Base-by-base conservation (phyloP, 2,329 filamentous ascomycete genomes). In the Aspergillus spinulosporus region DNA sequence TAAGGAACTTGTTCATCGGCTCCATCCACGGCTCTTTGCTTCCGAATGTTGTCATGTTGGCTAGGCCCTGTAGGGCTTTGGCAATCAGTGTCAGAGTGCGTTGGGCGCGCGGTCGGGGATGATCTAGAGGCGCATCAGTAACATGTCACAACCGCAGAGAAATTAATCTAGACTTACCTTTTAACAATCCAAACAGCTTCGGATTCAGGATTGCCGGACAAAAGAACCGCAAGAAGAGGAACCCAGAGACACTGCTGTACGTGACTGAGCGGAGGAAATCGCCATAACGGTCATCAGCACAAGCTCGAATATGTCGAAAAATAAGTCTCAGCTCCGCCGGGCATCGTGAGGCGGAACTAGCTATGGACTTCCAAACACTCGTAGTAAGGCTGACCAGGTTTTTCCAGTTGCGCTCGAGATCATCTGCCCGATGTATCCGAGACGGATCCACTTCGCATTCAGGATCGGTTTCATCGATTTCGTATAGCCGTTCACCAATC, bases 21-120 rank as follows among this genome's bases (percentile, higher is more conserved):
- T 96, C 92, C 92, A 97, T 97, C 91, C 92, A 97, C n/a, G 88
- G 86, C 73, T 97, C 93, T 70, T 96, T 96, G 68, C 89, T 92
- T 40, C 93, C 93, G 69, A 97, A 97, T 0, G 86, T 91, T 1
- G 90, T 90, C 74, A 97, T 82, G 70, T 97, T 97, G 14, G 92
- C 91, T 57, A 97, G 81, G 12, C 91, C 92, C 74, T 97, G 92
- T 6, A 97, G 78, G 1, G 89, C 90, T 74, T 97, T 97, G 26
- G 93, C 91, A 58, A 97, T 92, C 49, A 97, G 82, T 0, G 93
- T 97, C 52, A 97, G 81, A 0, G 92, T 96, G 42, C 93, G 86
- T 69, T 96, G 90, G 8, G 92, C 90, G 52, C 87, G 87, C 28
- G 87, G 84, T 49, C 88, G 88, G 26, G 93, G 92, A 62, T 96